A percentile compares a stretch with the other conserved stretches of the same genome.
Evolutionary conservation across 345 rosid genomes (phyloP).

Genomic region (Durio zibethinus): DNA sequence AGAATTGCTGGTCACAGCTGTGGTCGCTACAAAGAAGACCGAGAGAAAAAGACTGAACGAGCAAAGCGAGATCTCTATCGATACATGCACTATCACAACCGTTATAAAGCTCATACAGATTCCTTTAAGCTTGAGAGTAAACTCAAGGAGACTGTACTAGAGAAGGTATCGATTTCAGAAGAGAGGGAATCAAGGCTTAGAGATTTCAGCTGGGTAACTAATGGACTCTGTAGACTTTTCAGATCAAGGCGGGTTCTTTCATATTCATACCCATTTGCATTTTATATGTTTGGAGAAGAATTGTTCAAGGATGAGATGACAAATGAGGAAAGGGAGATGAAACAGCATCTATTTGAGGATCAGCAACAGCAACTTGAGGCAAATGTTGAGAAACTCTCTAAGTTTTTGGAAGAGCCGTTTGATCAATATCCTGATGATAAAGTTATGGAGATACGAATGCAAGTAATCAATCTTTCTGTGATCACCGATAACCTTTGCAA

Average conservation of each 20-base stretch:
- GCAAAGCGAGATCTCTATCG: slow-evolving; percentile 80
- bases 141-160: slow-evolving; percentile 53
- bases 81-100: slow-evolving; percentile 78
- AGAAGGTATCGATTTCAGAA: slow-evolving; percentile 50
- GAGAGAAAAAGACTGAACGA: slow-evolving; percentile 48
- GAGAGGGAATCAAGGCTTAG: slow-evolving; percentile 54
- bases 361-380: slow-evolving; percentile 95
- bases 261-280: slow-evolving; percentile 82
- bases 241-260: slow-evolving; percentile 81
- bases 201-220: slow-evolving; percentile 81
- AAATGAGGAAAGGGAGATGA: slow-evolving; percentile 57
- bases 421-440: slow-evolving; percentile 59
- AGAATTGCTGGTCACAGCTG: slow-evolving; percentile 79
- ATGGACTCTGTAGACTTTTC: slow-evolving; percentile 66
- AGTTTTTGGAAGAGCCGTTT: slow-evolving; percentile 78
- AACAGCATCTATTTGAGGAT: slow-evolving; percentile 80
- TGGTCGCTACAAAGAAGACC: slow-evolving; percentile 77
- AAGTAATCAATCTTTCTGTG: slow-evolving; percentile 54
- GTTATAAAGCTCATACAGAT: slow-evolving; percentile 78
- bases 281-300: slow-evolving; percentile 93
- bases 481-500: slow-evolving; percentile 53
- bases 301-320: slow-evolving; percentile 76
- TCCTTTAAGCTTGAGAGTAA: slow-evolving; percentile 78
- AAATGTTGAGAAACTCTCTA: slow-evolving; percentile 87
- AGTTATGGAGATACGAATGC: slow-evolving; percentile 72